Percentiles rank a stretch among this genome's conserved stretches.
These are phyloP conservation scores for Rhodotorula kratochvilovae DNA, from an alignment of 768 basidiomycete species.

Conservation along the genomic window DNA sequence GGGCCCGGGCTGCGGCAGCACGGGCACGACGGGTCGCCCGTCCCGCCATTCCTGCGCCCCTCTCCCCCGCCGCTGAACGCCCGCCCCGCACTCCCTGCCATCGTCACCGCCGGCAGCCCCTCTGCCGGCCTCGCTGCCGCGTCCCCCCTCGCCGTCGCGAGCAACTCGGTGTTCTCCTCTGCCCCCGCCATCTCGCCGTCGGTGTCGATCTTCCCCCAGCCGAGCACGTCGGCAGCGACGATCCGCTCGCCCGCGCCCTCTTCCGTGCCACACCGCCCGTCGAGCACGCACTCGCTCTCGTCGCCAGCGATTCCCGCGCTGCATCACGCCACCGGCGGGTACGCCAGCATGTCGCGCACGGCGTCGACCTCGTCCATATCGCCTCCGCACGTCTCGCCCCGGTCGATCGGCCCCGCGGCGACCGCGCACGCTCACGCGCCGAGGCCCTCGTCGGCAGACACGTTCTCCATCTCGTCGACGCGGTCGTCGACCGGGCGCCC, in stretches of 20 bases:
- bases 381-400: too few relatives aligned
- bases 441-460: conserved; percentile 5
- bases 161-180: neutral
- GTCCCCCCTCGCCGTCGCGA: neutral
- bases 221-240: neutral
- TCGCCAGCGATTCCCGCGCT: too few relatives aligned
- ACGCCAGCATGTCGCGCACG: too few relatives aligned
- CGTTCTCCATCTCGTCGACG: conserved; percentile 9
- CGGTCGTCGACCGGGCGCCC: conserved; percentile 1
- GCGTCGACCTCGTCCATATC: neutral
- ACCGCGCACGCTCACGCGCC: neutral
- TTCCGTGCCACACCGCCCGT: too few relatives aligned
- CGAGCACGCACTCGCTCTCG: too few relatives aligned
- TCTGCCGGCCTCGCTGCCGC: neutral
- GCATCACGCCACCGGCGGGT: too few relatives aligned
- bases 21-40: too few relatives aligned
- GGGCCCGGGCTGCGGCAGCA: neutral
- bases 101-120: too few relatives aligned
- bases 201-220: neutral
- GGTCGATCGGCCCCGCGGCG: too few relatives aligned
- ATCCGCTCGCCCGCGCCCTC: too few relatives aligned
- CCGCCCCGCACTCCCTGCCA: neutral
- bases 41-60: neutral
- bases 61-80: too few relatives aligned
- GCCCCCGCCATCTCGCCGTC: neutral